Percentiles rank a stretch among this genome's conserved stretches.
Evolutionary conservation across 2,329 filamentous ascomycete genomes (phyloP).

Genomic region (Shiraia sp.): DNA sequence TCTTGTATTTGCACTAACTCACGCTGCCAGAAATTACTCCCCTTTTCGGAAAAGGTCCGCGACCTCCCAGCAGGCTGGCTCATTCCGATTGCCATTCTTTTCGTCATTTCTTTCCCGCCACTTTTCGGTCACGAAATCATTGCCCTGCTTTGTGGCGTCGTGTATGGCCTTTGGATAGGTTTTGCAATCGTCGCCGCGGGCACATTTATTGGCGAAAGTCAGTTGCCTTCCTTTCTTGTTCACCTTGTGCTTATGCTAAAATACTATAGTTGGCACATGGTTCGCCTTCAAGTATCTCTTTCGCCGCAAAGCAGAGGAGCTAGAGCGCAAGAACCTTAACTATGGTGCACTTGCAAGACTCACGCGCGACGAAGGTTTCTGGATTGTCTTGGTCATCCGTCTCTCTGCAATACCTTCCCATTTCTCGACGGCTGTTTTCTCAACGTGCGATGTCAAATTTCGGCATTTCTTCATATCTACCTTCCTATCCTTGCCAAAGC

Average conservation of each 20-base stretch:
- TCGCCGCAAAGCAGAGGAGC: constrained; percentile 32
- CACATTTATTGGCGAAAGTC: constrained; percentile 41
- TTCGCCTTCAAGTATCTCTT: constrained; percentile 40
- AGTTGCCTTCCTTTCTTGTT: constrained; percentile 2
- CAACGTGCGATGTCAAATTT: constrained; percentile 43
- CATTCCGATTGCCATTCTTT: constrained; percentile 39
- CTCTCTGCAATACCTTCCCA: constrained; percentile 40
- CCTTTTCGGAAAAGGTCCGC: constrained; percentile 40
- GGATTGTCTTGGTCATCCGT: constrained; percentile 40
- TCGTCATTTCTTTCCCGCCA: constrained; percentile 42
- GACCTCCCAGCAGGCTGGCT: constrained; percentile 42
- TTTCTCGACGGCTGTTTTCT: constrained; percentile 42
- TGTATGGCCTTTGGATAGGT: constrained; percentile 41
- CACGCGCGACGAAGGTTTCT: constrained; percentile 39
- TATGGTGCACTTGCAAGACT: constrained; percentile 42
- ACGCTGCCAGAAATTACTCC: constrained; percentile 31
- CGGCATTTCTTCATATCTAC: constrained; percentile 41
- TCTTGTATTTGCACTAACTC: constrained; percentile 10
- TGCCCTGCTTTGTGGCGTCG: constrained; percentile 39
- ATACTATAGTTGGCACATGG: constrained; percentile 37
- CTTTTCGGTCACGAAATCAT: constrained; percentile 42
- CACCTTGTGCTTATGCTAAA: constrained; percentile 11
- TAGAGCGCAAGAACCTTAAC: constrained; percentile 42
- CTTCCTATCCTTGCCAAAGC: constrained; percentile 39
- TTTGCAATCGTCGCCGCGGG: constrained; percentile 40